Percentiles rank a stretch among this genome's conserved stretches.
phyloP scores from a whole-genome alignment of 164 flowering plant genomes.

The Vitis cinerea region DNA sequence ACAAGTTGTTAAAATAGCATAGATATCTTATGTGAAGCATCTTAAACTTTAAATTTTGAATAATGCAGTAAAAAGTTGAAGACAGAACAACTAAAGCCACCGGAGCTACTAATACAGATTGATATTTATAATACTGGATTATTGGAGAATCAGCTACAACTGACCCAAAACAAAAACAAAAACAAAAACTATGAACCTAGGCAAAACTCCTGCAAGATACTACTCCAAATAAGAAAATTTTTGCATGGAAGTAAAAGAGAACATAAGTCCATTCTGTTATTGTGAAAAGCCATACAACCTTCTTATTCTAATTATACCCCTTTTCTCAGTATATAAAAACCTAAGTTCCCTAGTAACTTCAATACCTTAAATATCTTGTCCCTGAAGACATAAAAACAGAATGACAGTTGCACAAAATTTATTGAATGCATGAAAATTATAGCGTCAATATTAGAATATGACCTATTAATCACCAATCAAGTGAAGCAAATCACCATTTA shows the following conservation, averaged over 20 bases:
- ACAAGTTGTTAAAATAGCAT: neutral
- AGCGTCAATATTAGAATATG: neutral
- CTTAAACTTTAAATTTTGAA: constrained; percentile 3
- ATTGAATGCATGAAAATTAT: neutral
- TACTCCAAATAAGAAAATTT: no score
- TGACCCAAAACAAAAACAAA: no score
- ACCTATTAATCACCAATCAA: neutral
- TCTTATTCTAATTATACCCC: neutral
- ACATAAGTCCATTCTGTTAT: neutral
- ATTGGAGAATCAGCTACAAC: neutral
- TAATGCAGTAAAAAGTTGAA: neutral
- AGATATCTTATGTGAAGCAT: neutral
- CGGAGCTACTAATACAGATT: neutral
- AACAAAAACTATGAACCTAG: no score
- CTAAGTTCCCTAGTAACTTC: no score
- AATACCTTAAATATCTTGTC: neutral
- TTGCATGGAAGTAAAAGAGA: no score
- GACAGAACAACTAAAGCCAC: no score
- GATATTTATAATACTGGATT: neutral
- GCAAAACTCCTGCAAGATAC: no score
- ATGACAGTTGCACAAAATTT: neutral
- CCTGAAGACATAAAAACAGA: neutral
- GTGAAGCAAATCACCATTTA: neutral
- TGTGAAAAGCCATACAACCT: no score
- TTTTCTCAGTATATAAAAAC: no score